Evolutionary conservation across 164 flowering plant genomes (phyloP), one percentile per base, ranked within the genome.

Genomic region (Magnolia changhungtana): DNA sequence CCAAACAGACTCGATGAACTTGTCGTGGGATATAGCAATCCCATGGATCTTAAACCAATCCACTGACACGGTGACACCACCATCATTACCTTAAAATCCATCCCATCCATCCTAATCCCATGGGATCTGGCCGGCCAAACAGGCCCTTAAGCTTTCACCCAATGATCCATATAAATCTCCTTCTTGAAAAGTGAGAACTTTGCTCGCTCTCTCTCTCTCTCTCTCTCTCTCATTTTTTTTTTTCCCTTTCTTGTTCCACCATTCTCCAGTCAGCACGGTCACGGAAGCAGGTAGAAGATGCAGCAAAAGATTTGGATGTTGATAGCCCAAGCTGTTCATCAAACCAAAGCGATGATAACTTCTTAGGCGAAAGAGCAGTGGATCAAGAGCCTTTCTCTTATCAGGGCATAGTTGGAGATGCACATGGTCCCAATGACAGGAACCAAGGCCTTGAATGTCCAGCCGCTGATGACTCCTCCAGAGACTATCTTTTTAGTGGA

Each of bases 181-280:
- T 21, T 45, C 7, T n/a, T 9, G 27, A 71, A 14, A 37, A 37
- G 45, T 37, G 45, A 37, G 45, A 3, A 37, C 45, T 37, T 37
- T 37, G 45, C 45, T 37, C n/a, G n/a, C n/a, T n/a, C n/a, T n/a
- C n/a, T n/a, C n/a, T n/a, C n/a, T n/a, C n/a, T n/a, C n/a, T n/a
- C n/a, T n/a, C n/a, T n/a, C n/a, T n/a, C n/a, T n/a, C n/a, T n/a
- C n/a, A n/a, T n/a, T n/a, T n/a, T n/a, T n/a, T 24, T 24, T 9
- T 45, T 74, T 61, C 19, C 72, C 31, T 72, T 73, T 27, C 24
- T 58, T 21, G 24, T 0, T 52, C 24, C 50, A 24, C 72, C 31
- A 21, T 20, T 20, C 59, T 78, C 7, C 84, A 95, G 98, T 95
- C 97, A 59, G 77, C 67, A 37, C 88, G 98, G 7, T 63, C 78